phyloP scores from a whole-genome alignment of 129 eudicot genomes.

The Erigeron canadensis region DNA sequence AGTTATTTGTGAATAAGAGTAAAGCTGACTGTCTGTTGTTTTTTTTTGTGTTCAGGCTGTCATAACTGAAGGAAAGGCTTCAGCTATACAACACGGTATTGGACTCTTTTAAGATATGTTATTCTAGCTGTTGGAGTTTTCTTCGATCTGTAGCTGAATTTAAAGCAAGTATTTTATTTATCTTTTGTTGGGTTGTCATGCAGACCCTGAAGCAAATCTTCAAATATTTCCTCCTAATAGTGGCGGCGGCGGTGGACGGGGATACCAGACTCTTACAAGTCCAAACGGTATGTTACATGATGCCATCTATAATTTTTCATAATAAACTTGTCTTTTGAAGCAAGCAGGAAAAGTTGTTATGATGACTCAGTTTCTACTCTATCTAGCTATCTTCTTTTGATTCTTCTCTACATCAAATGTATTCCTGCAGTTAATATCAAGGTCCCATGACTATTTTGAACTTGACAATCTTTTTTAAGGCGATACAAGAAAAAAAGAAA shows the following conservation, averaged over 20 bases:
- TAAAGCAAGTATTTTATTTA: not conserved
- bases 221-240: conserved; percentile 81
- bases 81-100: conserved; percentile 50
- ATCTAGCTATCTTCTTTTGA: conserved; percentile 5
- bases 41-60: conserved; percentile 61
- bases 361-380: not conserved
- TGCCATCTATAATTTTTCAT: conserved; percentile 13
- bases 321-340: not conserved
- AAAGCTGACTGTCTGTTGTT: conserved; percentile 8
- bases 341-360: conserved; percentile 1
- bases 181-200: conserved; percentile 30
- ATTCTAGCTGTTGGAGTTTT: not conserved
- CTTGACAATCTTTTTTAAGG: not conserved
- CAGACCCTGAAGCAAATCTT: conserved; percentile 81
- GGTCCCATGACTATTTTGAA: conserved; percentile 8
- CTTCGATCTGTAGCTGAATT: conserved; percentile 6
- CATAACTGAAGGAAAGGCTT: conserved; percentile 59
- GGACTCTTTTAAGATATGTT: conserved; percentile 13
- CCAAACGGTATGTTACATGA: conserved; percentile 54
- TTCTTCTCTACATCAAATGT: not conserved
- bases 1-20: conserved; percentile 3
- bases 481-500: conserved; percentile 18
- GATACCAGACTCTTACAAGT: conserved; percentile 65
- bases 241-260: conserved; percentile 48
- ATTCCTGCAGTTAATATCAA: conserved; percentile 6